These are phyloP conservation scores for Gymnopilus dilepis DNA, from an alignment of 768 basidiomycete genomes.

Conservation along the genomic window DNA sequence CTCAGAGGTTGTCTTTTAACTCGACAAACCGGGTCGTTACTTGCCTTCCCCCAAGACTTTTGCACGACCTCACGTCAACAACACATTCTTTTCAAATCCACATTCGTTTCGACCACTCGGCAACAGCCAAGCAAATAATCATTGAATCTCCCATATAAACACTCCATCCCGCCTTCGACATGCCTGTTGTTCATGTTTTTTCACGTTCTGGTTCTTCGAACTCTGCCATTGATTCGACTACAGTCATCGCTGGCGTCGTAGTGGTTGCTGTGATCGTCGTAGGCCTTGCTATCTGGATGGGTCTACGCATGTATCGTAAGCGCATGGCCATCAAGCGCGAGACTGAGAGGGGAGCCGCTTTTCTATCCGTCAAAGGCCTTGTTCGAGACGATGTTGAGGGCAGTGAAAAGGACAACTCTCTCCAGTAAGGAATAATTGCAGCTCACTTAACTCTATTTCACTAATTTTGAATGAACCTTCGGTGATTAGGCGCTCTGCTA, in stretches of 20 bases:
- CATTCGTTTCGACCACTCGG: slow-evolving; percentile 13
- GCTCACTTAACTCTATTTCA: background rate
- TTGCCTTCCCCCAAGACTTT: slow-evolving; percentile 4
- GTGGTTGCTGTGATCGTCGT: slow-evolving; percentile 48
- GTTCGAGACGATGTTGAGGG: slow-evolving; percentile 35
- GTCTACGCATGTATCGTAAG: slow-evolving; percentile 45
- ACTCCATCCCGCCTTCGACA: slow-evolving; percentile 3
- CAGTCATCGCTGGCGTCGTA: slow-evolving; percentile 56
- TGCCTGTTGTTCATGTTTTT: slow-evolving; percentile 28
- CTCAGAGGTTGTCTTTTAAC: slow-evolving; percentile 1
- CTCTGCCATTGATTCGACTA: slow-evolving; percentile 24
- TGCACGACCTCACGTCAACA: slow-evolving; percentile 19
- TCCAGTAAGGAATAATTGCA: slow-evolving; percentile 27
- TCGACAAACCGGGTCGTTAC: background rate
- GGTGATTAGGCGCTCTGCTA: slow-evolving; percentile 21
- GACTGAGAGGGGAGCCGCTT: slow-evolving; percentile 44
- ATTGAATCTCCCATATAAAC: background rate
- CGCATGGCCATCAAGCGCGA: slow-evolving; percentile 41
- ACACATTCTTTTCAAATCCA: slow-evolving; percentile 21
- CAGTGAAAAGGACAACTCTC: slow-evolving; percentile 27
- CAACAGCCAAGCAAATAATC: background rate
- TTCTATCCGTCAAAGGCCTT: slow-evolving; percentile 54
- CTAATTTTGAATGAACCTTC: background rate
- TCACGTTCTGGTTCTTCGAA: slow-evolving; percentile 20
- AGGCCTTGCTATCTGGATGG: slow-evolving; percentile 47